Percentiles rank a stretch among this genome's conserved stretches.
Conservation (phyloP, 164 flowering plant genomes). For the Aristolochia contorta region DNA sequence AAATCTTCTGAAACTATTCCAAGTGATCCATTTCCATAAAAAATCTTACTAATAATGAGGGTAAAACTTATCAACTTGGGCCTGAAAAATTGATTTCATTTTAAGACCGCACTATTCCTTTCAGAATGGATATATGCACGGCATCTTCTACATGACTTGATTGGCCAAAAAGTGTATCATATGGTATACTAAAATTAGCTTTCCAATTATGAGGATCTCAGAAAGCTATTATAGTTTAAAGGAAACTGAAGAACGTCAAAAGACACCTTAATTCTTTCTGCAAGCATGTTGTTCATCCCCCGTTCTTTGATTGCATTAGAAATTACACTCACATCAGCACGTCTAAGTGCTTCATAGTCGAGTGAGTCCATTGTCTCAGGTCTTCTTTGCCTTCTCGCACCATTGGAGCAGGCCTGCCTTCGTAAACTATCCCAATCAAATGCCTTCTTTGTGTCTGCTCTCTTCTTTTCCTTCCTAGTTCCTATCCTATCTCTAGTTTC, state of each 20-base stretch:
- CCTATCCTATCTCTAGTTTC: conserved; percentile 14
- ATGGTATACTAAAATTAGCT: too few relatives aligned
- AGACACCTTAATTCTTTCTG: conserved; percentile 60
- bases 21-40: too few relatives aligned
- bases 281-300: conserved; percentile 62
- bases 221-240: too few relatives aligned
- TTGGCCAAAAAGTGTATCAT: too few relatives aligned
- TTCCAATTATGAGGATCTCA: too few relatives aligned
- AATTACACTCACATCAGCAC: conserved; percentile 41
- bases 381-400: conserved; percentile 28
- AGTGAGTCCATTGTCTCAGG: conserved; percentile 44
- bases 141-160: too few relatives aligned
- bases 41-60: too few relatives aligned
- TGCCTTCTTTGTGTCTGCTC: conserved; percentile 26
- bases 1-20: too few relatives aligned
- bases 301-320: conserved; percentile 49
- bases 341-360: conserved; percentile 68
- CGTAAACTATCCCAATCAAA: conserved; percentile 73
- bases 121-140: too few relatives aligned
- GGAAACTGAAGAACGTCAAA: neutral
- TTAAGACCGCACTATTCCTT: too few relatives aligned
- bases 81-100: too few relatives aligned
- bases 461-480: conserved; percentile 23
- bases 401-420: conserved; percentile 28
- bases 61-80: too few relatives aligned